Evolutionary conservation across 768 basidiomycete genomes (phyloP), one percentile per base, ranked within the genome.

Genomic region (Nevesoporus exiguus): DNA sequence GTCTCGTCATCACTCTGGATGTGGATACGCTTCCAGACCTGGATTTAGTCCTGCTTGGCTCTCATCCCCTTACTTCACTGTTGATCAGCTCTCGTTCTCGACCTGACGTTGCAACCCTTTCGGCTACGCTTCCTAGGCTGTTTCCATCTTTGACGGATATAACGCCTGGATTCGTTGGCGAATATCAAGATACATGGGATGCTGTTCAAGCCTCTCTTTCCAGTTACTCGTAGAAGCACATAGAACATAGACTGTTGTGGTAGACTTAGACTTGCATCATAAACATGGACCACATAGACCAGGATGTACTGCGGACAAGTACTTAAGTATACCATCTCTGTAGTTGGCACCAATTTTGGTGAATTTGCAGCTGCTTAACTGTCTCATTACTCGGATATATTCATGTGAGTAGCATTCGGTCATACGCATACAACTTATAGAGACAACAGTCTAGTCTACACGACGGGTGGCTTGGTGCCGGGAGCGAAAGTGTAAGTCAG

Each of bases 401-500:
- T 29, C n/a, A n/a, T n/a, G n/a, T 29, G 27, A 29, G 27, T 55
- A 19, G 5, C 52, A 63, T 58, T 58, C 15, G 14, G 21, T 56
- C 44, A 33, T 65, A 54, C 25, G 29, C 44, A 48, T 54, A 55
- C 57, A 51, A 53, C 41, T 63, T 56, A 50, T 48, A 25, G 42
- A 30, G 43, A 25, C 36, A 53, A 17, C 27, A 30, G 19, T 29
- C 29, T 54, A 59, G 31, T 63, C 77, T 80, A 89, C 56, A 82
- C 82, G 54, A 77, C 80, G 51, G 88, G 86, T 47, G 88, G 88
- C 74, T 89, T 89, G 72, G 81, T 82, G 58, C 88, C 89, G 46
- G 90, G 85, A 57, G 80, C 78, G 78, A 92, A 91, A 53, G 86
- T 84, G 79, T 91, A 92, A 47, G 90, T 92, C 74, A 93, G 72